Conservation (phyloP, 257 asterid genomes). For the Sherardia arvensis region DNA sequence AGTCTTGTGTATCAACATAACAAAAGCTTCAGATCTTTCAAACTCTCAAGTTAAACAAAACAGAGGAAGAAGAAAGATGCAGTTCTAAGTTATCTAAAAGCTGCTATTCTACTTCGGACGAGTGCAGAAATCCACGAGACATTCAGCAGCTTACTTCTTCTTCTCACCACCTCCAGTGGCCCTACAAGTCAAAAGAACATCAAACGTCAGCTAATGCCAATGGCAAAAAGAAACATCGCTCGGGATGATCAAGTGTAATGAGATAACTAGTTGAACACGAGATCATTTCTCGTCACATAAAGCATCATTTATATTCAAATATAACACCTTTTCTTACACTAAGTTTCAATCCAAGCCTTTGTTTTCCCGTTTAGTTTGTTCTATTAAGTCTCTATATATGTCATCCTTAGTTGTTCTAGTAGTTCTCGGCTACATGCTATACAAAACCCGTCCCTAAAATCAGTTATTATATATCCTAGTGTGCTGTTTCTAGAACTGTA, state of each 20-base stretch:
- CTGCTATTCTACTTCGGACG: not conserved
- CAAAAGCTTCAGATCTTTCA: not conserved
- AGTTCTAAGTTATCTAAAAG: conserved; percentile 6
- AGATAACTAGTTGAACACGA: not conserved
- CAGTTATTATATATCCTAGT: too few species aligned
- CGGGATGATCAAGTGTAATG: not conserved
- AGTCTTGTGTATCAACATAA: not conserved
- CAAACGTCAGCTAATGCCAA: not conserved
- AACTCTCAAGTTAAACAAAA: not conserved
- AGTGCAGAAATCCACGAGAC: not conserved
- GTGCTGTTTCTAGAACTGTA: not conserved
- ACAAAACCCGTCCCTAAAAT: not conserved
- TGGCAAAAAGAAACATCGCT: not conserved
- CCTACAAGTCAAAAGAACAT: conserved; percentile 2
- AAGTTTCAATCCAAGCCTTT: not conserved
- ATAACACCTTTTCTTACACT: not conserved
- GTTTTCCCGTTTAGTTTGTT: not conserved
- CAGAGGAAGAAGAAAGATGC: not conserved
- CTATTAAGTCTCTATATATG: too few species aligned
- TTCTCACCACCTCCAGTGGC: conserved; percentile 24
- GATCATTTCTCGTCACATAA: not conserved
- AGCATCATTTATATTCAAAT: not conserved
- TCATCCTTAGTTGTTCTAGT: too few species aligned
- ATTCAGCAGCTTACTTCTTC: conserved; percentile 19
- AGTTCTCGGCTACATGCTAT: too few species aligned